Base-by-base conservation (phyloP, 495 filamentous ascomycete genomes). In the Glonium stellatum region DNA sequence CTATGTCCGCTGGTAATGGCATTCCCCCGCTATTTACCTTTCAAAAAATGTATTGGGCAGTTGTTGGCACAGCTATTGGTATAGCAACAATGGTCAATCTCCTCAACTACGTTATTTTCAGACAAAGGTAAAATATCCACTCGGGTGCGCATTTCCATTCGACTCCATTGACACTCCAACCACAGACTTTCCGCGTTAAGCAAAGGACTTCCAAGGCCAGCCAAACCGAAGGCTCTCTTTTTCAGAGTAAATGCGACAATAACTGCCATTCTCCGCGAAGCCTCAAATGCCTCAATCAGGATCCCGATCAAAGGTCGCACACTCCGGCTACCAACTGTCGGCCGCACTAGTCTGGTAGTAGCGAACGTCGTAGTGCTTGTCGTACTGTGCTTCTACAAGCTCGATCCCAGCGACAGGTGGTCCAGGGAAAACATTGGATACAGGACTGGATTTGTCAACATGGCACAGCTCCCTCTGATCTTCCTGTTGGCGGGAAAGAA, bases 401-500 rank as follows among this genome's bases (percentile, higher is more conserved):
- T 74, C 73, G 55, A 75, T 63, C 35, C 62, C 27, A 71, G 57
- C 4, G 69, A 78, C 54, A 64, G 72, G 35, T 77, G 74, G 72
- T 62, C 72, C 41, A 88, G 80, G 78, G 88, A 95, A 69, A 76
- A 82, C 52, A 80, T 93, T 55, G 90, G 82, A 8, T 91, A 85
- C 68, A 84, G 89, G 42, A 83, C 83, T 46, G 90, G 84, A 6
- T 92, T 84, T 77, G 77, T 95, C 37, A 80, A 88, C 18, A 77
- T 90, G 58, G 83, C 82, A n/a, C 90, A 95, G 71, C 68, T 95
- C n/a, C 90, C 90, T 1, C 68, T 95, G 13, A 76, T 95, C 49
- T 88, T 88, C 68, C 78, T 93, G 25, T 81, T 95, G 21, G 82
- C 89, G 9, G 85, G 84, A n/a, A 88, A 89, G 76, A 79, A 82